A percentile compares a stretch with the other conserved stretches of the same genome.
Conservation (phyloP, 2,329 filamentous ascomycete species). For the Paecilomyces niveus region DNA sequence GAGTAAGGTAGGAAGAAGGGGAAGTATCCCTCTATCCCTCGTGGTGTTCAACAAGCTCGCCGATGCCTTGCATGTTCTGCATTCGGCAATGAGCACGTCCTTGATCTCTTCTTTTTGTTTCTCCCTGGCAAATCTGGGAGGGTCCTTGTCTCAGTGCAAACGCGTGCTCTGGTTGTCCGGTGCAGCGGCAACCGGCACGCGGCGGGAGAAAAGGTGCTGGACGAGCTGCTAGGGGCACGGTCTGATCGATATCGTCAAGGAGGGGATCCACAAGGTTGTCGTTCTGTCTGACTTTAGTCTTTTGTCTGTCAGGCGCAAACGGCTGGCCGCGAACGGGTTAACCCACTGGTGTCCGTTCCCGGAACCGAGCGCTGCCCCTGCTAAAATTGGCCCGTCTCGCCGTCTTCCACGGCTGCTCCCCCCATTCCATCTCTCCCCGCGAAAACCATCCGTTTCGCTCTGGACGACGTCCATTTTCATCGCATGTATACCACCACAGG, state of each 20-base stretch:
- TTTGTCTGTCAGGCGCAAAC: background rate
- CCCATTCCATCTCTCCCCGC: constrained; percentile 1
- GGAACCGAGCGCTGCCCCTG: constrained; percentile 2
- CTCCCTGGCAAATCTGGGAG: background rate
- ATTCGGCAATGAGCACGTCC: background rate
- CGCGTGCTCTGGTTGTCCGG: background rate
- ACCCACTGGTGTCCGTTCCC: background rate
- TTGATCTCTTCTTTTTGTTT: background rate
- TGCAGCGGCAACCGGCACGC: background rate
- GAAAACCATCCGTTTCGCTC: constrained; percentile 8
- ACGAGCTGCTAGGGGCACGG: background rate
- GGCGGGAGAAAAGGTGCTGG: background rate
- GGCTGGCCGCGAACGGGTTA: background rate
- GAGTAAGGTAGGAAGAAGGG: background rate
- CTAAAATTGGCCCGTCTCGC: constrained; percentile 2
- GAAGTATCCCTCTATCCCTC: background rate
- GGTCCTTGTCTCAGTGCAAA: background rate
- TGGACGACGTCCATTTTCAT: constrained; percentile 46
- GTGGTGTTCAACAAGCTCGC: background rate
- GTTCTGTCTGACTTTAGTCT: background rate
- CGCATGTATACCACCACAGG: constrained; percentile 53
- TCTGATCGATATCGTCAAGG: background rate
- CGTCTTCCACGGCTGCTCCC: background rate
- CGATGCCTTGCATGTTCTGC: background rate
- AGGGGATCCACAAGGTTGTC: background rate